These are phyloP conservation scores for Botryosphaeria dothidea DNA, from an alignment of 2,329 filamentous ascomycete genomes.

Conservation along the genomic window DNA sequence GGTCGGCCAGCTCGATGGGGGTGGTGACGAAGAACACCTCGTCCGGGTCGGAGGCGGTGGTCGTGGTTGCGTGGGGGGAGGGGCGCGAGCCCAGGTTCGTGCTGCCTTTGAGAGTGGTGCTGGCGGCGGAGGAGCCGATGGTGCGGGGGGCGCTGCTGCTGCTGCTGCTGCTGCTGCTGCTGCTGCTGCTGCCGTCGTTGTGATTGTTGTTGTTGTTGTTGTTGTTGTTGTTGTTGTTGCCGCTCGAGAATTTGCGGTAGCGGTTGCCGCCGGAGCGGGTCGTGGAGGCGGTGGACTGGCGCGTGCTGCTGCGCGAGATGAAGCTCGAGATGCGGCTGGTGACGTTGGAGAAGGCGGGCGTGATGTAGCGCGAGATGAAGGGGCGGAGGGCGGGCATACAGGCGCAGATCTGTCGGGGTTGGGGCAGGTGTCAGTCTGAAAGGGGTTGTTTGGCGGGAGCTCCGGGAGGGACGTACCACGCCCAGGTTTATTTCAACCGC, in stretches of 20 bases:
- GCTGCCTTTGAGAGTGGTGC: neutral
- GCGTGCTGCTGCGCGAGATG: neutral
- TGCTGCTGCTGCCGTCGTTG: neutral
- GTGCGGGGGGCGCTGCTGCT: neutral
- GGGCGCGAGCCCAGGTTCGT: neutral
- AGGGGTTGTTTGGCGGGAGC: neutral
- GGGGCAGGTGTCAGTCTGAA: neutral
- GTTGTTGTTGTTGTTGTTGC: neutral
- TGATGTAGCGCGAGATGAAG: constrained; percentile 20
- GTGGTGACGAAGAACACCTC: neutral
- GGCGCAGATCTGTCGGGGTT: constrained; percentile 35
- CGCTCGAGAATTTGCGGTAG: neutral
- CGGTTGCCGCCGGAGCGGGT: neutral
- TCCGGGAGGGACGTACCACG: constrained; percentile 36
- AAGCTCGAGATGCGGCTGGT: neutral
- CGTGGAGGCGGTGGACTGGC: neutral
- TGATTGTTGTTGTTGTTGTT: neutral
- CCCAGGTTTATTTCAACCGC: constrained; percentile 49
- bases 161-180: neutral
- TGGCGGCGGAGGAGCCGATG: neutral
- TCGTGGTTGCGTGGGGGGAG: neutral
- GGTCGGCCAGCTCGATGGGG: neutral
- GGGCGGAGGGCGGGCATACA: constrained; percentile 39
- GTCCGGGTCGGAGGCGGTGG: neutral
- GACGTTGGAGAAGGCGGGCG: neutral